A percentile compares a stretch with the other conserved stretches of the same genome.
phyloP scores from a whole-genome alignment of 2,329 filamentous ascomycete genomes.

The Orbilia brochopaga region DNA sequence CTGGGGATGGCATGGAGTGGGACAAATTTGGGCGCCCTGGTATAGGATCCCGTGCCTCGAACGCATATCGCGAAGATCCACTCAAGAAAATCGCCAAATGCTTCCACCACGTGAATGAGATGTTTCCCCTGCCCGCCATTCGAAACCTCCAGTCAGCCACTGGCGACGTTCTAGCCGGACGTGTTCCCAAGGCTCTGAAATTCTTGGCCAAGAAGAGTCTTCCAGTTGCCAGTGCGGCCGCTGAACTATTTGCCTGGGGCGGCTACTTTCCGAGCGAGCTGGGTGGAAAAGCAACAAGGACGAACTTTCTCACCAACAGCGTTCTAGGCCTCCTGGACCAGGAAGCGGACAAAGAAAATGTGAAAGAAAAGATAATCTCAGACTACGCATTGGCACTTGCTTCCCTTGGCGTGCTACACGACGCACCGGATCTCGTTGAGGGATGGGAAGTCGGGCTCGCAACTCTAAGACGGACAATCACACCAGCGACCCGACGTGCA shows the following conservation, averaged over 20 bases:
- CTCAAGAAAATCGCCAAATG: conserved; percentile 31
- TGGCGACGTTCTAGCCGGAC: conserved; percentile 32
- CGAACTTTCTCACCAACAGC: conserved; percentile 10
- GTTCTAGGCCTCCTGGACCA: conserved; percentile 18
- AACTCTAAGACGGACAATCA: conserved; percentile 32
- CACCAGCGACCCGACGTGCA: conserved; percentile 26
- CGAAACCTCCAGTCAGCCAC: conserved; percentile 37
- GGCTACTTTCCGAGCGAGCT: conserved; percentile 34
- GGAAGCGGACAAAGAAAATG: conserved; percentile 29
- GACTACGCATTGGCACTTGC: conserved; percentile 35
- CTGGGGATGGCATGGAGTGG: conserved; percentile 48
- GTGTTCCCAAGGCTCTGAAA: conserved; percentile 32
- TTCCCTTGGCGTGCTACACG: conserved; percentile 29
- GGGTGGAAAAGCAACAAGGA: conserved; percentile 7
- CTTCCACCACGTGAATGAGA: conserved; percentile 33
- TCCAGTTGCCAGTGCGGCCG: conserved; percentile 33
- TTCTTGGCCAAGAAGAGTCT: conserved; percentile 41
- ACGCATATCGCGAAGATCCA: conserved; percentile 42
- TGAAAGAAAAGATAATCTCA: conserved; percentile 38
- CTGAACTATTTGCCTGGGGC: conserved; percentile 42
- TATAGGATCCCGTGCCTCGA: conserved; percentile 16
- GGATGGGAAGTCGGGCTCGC: conserved; percentile 46
- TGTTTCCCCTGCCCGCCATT: conserved; percentile 37
- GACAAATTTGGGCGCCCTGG: conserved; percentile 24
- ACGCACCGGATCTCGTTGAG: conserved; percentile 16